A percentile compares a stretch with the other conserved stretches of the same genome.
Evolutionary conservation across 2,329 filamentous ascomycete species (phyloP).

Genomic region (Ophiocordyceps camponoti-rufipedis): DNA sequence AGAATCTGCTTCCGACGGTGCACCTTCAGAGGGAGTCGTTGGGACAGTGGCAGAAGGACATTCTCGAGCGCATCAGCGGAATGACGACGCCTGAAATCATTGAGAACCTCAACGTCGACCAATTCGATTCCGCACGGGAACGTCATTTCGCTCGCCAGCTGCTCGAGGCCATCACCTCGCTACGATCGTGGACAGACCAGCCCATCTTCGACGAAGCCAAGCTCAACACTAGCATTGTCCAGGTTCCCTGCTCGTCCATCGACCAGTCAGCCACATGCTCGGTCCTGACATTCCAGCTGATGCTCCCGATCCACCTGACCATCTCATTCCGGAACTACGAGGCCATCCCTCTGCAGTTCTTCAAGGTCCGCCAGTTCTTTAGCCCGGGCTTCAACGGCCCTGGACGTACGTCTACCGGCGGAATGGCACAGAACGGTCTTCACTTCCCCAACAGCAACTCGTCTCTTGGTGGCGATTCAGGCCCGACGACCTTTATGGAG

Average conservation of each 20-base stretch:
- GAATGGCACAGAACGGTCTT: background rate
- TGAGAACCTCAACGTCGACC: conserved; percentile 17
- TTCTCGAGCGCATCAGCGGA: conserved; percentile 32
- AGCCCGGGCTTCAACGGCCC: conserved; percentile 30
- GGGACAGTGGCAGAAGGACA: conserved; percentile 33
- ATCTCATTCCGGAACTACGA: conserved; percentile 31
- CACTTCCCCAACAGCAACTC: background rate
- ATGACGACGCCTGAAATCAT: conserved; percentile 16
- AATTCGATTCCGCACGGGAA: background rate
- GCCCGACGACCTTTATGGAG: background rate
- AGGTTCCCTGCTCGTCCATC: conserved; percentile 18
- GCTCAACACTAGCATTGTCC: conserved; percentile 22
- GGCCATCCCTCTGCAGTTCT: conserved; percentile 45
- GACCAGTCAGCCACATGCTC: conserved; percentile 4
- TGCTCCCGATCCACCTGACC: conserved; percentile 42
- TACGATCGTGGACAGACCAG: conserved; percentile 24
- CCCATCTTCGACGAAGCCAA: conserved; percentile 26
- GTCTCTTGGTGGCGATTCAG: background rate
- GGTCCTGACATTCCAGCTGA: conserved; percentile 36
- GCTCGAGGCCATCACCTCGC: conserved; percentile 18
- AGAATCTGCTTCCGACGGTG: conserved; percentile 42
- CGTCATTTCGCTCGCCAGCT: conserved; percentile 26
- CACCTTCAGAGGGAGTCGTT: conserved; percentile 33
- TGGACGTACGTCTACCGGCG: background rate
- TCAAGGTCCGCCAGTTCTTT: conserved; percentile 47